Percentiles rank a stretch among this genome's conserved stretches.
Conservation (phyloP, 1,284 basidiomycete species). For the Pascua guehoae region DNA sequence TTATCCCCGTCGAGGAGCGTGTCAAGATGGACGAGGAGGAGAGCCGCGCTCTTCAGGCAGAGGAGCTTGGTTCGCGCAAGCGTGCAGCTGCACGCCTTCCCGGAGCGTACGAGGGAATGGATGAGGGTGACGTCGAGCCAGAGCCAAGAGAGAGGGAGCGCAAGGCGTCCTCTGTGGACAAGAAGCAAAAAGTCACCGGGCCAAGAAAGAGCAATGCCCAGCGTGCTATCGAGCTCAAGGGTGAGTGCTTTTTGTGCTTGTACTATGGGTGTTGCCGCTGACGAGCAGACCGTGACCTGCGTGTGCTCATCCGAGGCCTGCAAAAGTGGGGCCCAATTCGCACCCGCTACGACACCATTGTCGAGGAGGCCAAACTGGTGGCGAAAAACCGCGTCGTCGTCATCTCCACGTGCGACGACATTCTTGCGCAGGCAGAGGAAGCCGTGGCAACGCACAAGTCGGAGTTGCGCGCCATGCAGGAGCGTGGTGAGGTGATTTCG, state of each 20-base stretch:
- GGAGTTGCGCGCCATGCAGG: conserved; percentile 68
- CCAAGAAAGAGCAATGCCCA: conserved; percentile 65
- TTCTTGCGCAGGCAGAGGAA: conserved; percentile 77
- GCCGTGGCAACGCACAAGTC: conserved; percentile 82
- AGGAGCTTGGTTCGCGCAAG: conserved; percentile 61
- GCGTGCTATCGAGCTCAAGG: conserved; percentile 89
- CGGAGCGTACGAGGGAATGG: conserved; percentile 83
- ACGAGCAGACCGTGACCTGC: conserved; percentile 76
- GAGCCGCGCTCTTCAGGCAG: conserved; percentile 48
- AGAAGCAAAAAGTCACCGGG: conserved; percentile 36
- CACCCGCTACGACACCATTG: conserved; percentile 89
- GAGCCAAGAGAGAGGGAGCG: conserved; percentile 46
- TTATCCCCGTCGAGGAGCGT: conserved; percentile 91
- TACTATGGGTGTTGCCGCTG: neutral
- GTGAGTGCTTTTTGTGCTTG: conserved; percentile 23
- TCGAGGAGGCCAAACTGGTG: conserved; percentile 84
- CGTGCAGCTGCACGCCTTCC: conserved; percentile 69
- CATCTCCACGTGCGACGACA: conserved; percentile 85
- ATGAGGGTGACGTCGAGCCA: conserved; percentile 65
- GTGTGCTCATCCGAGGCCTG: conserved; percentile 89
- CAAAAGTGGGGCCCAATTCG: conserved; percentile 98
- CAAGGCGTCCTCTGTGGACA: conserved; percentile 52
- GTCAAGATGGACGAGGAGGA: conserved; percentile 81
- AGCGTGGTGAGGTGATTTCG: conserved; percentile 71
- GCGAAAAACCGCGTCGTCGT: conserved; percentile 94